Percentiles rank a stretch among this genome's conserved stretches.
Conservation (phyloP, 2,329 filamentous ascomycete genomes). For the Setomelanomma holmii region DNA sequence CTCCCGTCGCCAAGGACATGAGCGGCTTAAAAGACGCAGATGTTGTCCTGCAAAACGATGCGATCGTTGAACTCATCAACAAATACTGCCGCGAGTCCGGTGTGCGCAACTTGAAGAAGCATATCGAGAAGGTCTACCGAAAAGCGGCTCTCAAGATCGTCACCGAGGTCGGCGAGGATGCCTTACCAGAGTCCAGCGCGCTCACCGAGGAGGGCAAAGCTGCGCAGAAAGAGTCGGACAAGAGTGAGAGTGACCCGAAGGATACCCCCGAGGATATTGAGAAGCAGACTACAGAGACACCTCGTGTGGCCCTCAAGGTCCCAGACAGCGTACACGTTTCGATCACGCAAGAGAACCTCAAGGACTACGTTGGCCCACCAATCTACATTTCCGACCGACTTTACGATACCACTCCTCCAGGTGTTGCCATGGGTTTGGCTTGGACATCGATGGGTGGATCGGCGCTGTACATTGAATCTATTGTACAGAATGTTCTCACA, state of each 20-base stretch:
- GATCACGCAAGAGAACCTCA: conserved; percentile 88
- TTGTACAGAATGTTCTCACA: conserved; percentile 82
- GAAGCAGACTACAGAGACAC: conserved; percentile 67
- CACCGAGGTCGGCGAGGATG: conserved; percentile 87
- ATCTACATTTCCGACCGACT: conserved; percentile 95
- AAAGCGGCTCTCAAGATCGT: conserved; percentile 98
- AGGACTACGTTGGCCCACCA: conserved; percentile 95
- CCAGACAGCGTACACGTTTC: conserved; percentile 85
- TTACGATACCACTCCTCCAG: conserved; percentile 90
- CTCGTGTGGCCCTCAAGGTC: conserved; percentile 79
- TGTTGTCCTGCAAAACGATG: conserved; percentile 83
- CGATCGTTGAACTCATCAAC: conserved; percentile 96
- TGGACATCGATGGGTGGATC: conserved; percentile 98
- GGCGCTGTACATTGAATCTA: conserved; percentile 96
- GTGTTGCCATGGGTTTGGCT: conserved; percentile 96
- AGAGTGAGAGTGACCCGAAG: conserved; percentile 68
- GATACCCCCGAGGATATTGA: conserved; percentile 66
- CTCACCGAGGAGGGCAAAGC: conserved; percentile 86
- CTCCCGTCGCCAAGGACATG: conserved; percentile 91
- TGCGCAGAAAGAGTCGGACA: conserved; percentile 73
- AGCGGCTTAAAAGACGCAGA: conserved; percentile 90
- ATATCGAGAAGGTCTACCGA: conserved; percentile 98
- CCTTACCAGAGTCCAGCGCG: conserved; percentile 78
- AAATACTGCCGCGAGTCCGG: conserved; percentile 97
- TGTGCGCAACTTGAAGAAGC: conserved; percentile 97